Base-by-base conservation (phyloP, 2,329 filamentous ascomycete species). In the Xylaria hypoxylon region DNA sequence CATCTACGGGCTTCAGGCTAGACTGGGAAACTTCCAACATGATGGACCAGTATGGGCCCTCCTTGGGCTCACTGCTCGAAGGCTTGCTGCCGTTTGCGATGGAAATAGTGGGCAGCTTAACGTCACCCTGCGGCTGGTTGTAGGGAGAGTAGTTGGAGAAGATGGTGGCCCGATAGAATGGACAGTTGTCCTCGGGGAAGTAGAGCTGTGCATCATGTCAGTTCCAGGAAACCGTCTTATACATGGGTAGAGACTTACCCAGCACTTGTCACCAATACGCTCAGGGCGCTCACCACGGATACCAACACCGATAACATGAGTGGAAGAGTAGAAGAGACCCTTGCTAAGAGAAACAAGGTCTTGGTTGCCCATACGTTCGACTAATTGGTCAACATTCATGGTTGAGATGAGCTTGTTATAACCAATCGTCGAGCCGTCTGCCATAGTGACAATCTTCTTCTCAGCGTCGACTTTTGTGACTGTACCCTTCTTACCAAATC, bases 101-200 rank as follows among this genome's bases (percentile, higher is more conserved):
- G 80, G 94, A 92, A 74, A 93, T 83, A 24, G 96, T 98, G 44
- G 94, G 89, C 63, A 99, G 89, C 86, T 97, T 96, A 78, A 86
- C 90, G 64, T 90, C 89, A 66, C 89, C 85, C 72, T 92, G 85
- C 38, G 96, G 96, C 84, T 98, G 96, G 87, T 99, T 99, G 89
- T 97, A 90, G 59, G 95, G 96, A 24, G 96, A 98, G 88, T 99
- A 99, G 89, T 99, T 99, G 82, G 95, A 98, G 89, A 99, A 99
- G 84, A 99, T 98, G 78, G 96, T 99, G 77, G 96, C 96, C 75
- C 96, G 93, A 87, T 99, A 99, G 87, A 99, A 99, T 79, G 94
- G 94, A 86, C 94, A 97, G 87, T 99, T 91, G 81, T 97, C 92
- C 82, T 99, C 96, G 70, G 96, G 96, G 89, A 98, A 99, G 89